phyloP scores from a whole-genome alignment of 2,329 filamentous ascomycete genomes.

The Penicillium nordicum region DNA sequence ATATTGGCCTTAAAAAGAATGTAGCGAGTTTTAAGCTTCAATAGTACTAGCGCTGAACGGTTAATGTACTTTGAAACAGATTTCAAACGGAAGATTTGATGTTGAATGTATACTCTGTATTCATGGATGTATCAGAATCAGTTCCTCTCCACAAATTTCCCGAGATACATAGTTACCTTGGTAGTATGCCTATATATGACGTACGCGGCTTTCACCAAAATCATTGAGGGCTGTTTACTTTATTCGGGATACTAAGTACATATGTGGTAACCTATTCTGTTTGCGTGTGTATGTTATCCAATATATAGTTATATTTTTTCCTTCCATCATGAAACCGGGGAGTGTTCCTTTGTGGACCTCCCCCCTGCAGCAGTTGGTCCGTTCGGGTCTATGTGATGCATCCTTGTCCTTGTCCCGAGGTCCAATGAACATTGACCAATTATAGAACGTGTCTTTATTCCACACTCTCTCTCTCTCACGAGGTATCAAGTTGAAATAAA shows the following conservation, averaged over 20 bases:
- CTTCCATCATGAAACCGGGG: slow-evolving; percentile 7
- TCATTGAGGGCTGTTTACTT: not conserved
- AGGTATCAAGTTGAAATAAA: not conserved
- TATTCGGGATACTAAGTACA: not conserved
- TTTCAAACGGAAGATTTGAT: not conserved
- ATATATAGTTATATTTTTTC: not conserved
- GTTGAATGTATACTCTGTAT: not conserved
- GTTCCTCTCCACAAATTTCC: not conserved
- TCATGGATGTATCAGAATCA: not conserved
- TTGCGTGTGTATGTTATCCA: not conserved
- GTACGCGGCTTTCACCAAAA: not conserved
- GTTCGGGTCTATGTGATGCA: slow-evolving; percentile 1
- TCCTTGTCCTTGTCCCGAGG: not conserved
- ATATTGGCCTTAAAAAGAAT: not conserved
- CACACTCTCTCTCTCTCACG: not conserved
- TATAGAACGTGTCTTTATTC: not conserved
- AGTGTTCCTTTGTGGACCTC: slow-evolving; percentile 4
- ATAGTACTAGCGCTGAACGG: not conserved
- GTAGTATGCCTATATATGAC: not conserved
- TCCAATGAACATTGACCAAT: not conserved
- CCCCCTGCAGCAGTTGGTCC: slow-evolving; percentile 8
- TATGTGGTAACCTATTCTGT: not conserved
- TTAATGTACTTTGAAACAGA: not conserved
- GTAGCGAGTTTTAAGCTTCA: not conserved
- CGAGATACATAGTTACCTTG: not conserved